Base-by-base conservation (phyloP, 73 alveolate species). In the Durusdinium trenchii region DNA sequence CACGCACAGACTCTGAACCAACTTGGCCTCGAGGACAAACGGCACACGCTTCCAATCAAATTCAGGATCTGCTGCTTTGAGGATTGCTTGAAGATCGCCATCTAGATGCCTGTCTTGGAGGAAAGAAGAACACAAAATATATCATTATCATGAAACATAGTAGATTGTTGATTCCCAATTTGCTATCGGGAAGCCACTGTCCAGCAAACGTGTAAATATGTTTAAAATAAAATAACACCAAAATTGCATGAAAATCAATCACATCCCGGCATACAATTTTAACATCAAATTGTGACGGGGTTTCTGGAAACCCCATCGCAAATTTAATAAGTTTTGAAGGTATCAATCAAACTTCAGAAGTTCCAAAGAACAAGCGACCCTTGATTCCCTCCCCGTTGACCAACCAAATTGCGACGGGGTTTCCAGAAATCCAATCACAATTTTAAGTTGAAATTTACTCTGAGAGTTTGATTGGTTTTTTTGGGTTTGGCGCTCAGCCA, bases 11-110 rank as follows among this genome's bases (percentile, higher is more conserved):
- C n/a, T n/a, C n/a, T n/a, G n/a, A n/a, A n/a, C n/a, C n/a, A n/a
- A n/a, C n/a, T n/a, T n/a, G n/a, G 89, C 93, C 93, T 82, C 93
- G 36, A 82, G 36, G 18, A 82, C 61, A n/a, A 82, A 82, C 12
- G 69, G 69, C 6, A 82, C 36, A n/a, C 93, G 46, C 73, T 82
- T 38, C 93, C 93, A 82, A 12, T 82, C 93, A 61, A 82, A 82
- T 57, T 43, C 7, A 1, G 47, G 51, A 3, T 82, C 93, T 48
- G 93, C 93, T 2, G 93, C 36, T 50, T 51, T 47, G 73, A 82
- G 7, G 6, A 48, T 73, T 35, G 52, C 71, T 6, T 9, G 1
- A n/a, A 82, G 93, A 50, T 82, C 93, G 0, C 51, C 6, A 46
- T 82, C 93, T 10, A 82, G 51, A 23, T 35, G 69, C 93, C 93